Evolutionary conservation across 495 filamentous ascomycete genomes (phyloP).

Genomic region (Cetradonia linearis): DNA sequence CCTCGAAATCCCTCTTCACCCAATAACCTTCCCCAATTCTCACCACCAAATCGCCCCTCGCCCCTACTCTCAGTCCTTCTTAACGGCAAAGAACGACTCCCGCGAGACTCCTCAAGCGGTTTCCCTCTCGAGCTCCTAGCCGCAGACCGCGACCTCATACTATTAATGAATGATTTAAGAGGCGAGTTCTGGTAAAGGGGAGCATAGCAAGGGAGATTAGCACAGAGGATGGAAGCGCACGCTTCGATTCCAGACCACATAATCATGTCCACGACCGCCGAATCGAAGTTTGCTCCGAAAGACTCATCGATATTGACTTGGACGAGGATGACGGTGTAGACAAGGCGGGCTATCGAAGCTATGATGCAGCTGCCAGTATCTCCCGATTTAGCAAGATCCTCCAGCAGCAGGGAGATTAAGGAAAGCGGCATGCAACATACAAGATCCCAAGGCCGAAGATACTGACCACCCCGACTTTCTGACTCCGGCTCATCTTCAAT

Average conservation of each 20-base stretch:
- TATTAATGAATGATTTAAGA: not conserved
- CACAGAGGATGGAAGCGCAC: conserved; percentile 14
- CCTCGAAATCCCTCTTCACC: not conserved
- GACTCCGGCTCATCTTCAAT: not conserved
- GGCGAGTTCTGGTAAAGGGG: not conserved
- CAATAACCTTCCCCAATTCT: too few species aligned
- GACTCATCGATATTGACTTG: not conserved
- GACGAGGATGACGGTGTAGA: conserved; percentile 12
- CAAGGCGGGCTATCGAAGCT: conserved; percentile 10
- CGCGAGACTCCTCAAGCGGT: not conserved
- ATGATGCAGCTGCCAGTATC: not conserved
- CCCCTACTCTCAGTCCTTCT: not conserved
- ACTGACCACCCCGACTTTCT: not conserved
- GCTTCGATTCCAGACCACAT: conserved; percentile 14
- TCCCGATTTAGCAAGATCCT: not conserved
- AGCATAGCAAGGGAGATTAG: conserved; percentile 6
- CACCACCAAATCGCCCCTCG: not conserved
- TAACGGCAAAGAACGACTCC: not conserved
- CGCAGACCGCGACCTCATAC: not conserved
- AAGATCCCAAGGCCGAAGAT: conserved; percentile 12
- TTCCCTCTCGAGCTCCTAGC: not conserved
- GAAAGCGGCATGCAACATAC: too few species aligned
- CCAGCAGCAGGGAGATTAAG: not conserved
- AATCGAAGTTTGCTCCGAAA: conserved; percentile 8
- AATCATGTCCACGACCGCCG: conserved; percentile 4